phyloP scores from a whole-genome alignment of 176 grass and related monocot species.

The Otatea glauca region DNA sequence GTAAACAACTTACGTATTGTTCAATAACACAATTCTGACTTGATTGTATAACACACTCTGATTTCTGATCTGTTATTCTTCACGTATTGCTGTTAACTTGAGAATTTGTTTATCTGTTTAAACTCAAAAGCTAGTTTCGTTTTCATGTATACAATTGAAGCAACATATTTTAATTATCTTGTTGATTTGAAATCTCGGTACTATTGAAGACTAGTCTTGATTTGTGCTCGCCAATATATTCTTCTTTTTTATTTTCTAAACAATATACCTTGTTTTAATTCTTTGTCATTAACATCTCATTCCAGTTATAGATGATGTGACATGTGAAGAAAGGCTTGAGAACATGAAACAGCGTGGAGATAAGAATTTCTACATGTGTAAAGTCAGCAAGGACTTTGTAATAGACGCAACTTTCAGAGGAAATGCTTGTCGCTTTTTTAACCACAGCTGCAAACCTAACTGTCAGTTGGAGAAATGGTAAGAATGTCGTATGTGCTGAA shows the following conservation, averaged over 20 bases:
- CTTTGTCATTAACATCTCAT: not conserved
- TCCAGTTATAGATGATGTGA: conserved; percentile 83
- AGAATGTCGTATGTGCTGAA: conserved; percentile 17
- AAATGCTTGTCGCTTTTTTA: conserved; percentile 90
- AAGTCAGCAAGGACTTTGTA: conserved; percentile 83
- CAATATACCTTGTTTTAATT: not conserved
- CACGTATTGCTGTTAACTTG: conserved; percentile 4
- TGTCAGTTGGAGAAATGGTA: conserved; percentile 93
- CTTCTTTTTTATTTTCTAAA: not conserved
- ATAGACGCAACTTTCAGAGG: conserved; percentile 94
- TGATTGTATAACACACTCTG: not conserved
- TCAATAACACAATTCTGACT: not conserved
- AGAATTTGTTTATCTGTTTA: not conserved
- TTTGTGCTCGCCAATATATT: not conserved
- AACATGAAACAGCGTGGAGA: conserved; percentile 76
- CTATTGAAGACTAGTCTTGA: not conserved
- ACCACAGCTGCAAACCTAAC: conserved; percentile 90
- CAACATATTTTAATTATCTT: not conserved
- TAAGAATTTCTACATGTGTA: conserved; percentile 91
- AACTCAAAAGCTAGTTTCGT: not conserved
- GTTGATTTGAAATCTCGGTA: not conserved
- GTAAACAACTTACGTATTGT: not conserved
- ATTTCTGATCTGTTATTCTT: not conserved
- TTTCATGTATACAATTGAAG: conserved; percentile 5
- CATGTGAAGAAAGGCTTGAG: conserved; percentile 71